Conservation (phyloP, 495 filamentous ascomycete genomes). For the Bacidia gigantensis region DNA sequence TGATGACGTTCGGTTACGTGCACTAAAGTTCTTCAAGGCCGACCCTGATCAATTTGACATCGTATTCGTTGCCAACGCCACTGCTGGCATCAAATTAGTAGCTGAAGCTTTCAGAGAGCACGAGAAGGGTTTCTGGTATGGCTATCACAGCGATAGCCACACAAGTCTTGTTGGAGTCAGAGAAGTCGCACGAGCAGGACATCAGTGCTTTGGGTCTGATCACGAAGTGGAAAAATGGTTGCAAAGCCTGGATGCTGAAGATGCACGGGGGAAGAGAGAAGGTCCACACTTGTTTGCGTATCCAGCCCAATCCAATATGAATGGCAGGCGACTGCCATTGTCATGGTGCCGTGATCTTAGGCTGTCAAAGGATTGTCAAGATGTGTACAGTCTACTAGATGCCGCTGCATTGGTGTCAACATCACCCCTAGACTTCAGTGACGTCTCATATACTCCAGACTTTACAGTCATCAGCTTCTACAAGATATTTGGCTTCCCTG, state of each 20-base stretch:
- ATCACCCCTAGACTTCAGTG: conserved; percentile 55
- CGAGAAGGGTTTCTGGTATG: conserved; percentile 60
- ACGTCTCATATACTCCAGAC: conserved; percentile 52
- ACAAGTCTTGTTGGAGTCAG: conserved; percentile 79
- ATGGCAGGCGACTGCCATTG: conserved; percentile 63
- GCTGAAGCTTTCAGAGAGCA: conserved; percentile 55
- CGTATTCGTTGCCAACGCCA: conserved; percentile 85
- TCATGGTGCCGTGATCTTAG: conserved; percentile 51
- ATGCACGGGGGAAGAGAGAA: not conserved
- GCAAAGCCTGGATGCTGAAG: conserved; percentile 17
- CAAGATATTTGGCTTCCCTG: conserved; percentile 94
- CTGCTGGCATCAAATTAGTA: conserved; percentile 79
- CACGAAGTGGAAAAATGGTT: conserved; percentile 59
- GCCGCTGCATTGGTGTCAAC: conserved; percentile 77
- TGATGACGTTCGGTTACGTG: conserved; percentile 59
- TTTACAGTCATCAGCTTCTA: conserved; percentile 87
- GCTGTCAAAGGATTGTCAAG: conserved; percentile 13
- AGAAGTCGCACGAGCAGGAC: conserved; percentile 47
- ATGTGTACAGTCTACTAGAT: conserved; percentile 67
- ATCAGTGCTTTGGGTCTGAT: conserved; percentile 53
- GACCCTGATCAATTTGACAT: conserved; percentile 74
- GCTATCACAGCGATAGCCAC: conserved; percentile 73
- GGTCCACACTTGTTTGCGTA: conserved; percentile 57
- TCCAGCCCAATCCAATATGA: conserved; percentile 88
- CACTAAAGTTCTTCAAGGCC: conserved; percentile 71